Base-by-base conservation (phyloP, 768 basidiomycete genomes). In the Pholiota microspora region DNA sequence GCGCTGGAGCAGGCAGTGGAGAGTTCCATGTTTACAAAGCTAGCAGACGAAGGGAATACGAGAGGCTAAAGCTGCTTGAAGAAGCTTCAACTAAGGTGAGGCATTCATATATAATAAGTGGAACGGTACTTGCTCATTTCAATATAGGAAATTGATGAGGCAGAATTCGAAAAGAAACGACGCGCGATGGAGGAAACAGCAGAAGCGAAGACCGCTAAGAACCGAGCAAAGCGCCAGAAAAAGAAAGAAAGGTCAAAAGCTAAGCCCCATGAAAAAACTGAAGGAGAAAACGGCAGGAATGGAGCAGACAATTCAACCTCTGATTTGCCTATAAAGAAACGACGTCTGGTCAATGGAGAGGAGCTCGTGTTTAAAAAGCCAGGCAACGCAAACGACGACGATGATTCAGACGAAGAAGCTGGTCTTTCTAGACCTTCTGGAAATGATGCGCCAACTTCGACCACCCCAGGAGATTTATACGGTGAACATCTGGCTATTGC, bases 11-110 rank as follows among this genome's bases (percentile, higher is more conserved):
- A 15, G 97, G 97, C 48, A 93, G 91, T 53, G 96, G 96, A 38
- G 95, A 96, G 71, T 98, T 98, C 66, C 97, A 99, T 67, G 97
- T 99, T 0, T 99, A 98, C 76, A 98, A 98, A 67, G 95, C 96
- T 15, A 86, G 88, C 59, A 76, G 97, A 58, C 80, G 96, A 66
- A 79, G 96, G 64, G 97, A 99, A 74, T 98, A 98, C 63, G 97
- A 99, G 71, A 77, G 97, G 54, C 67, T 98, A 54, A 95, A 92
- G 74, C 63, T 96, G 12, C 82, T 99, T 76, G 92, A 95, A 58
- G 95, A 98, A 56, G 75, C 84, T 56, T 68, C 85, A 4, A 79
- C 82, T 64, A 88, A 88, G 71, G 97, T 93, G 63, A 55, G 83
- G 70, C 36, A 23, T 45, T n/a, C n/a, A n/a, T n/a, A n/a, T n/a